Percentiles rank a stretch among this genome's conserved stretches.
Evolutionary conservation across 768 basidiomycete genomes (phyloP).

Genomic region (Lactarius pseudohatsudake): DNA sequence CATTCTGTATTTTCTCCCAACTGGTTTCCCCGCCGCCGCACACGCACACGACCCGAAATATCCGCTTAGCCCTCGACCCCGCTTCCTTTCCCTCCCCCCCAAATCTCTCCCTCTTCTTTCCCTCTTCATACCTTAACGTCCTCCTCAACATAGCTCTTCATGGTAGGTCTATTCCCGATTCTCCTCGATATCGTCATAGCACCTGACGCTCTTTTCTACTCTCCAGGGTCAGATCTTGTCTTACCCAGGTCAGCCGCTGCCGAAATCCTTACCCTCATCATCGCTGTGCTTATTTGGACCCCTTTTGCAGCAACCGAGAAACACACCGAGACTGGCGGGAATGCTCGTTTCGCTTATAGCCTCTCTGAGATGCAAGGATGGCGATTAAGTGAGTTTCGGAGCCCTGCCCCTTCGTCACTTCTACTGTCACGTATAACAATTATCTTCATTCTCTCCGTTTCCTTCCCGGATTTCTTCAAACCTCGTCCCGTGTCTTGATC

Average conservation of each 20-base stretch:
- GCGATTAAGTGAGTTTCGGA: constrained; percentile 81
- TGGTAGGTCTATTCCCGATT: constrained; percentile 17
- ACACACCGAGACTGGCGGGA: constrained; percentile 67
- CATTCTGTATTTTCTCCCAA: not conserved
- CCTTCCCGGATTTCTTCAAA: constrained; percentile 8
- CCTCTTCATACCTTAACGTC: not conserved
- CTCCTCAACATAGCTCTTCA: not conserved
- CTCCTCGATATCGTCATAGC: constrained; percentile 1
- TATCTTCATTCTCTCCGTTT: not conserved
- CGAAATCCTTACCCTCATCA: not conserved
- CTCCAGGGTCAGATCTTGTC: constrained; percentile 84
- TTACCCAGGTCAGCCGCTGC: constrained; percentile 57
- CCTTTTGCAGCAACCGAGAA: constrained; percentile 69
- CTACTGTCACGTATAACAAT: not conserved
- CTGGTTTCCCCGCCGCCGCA: constrained; percentile 14
- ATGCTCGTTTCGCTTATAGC: constrained; percentile 69
- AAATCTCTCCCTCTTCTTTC: not conserved
- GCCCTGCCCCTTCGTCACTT: not conserved
- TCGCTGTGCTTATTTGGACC: constrained; percentile 6
- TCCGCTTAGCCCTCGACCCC: constrained; percentile 22
- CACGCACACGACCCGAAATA: constrained; percentile 22
- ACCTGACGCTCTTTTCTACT: constrained; percentile 21
- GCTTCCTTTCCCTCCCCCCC: constrained; percentile 2
- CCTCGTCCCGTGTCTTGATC: constrained; percentile 12
- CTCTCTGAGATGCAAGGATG: constrained; percentile 99